A percentile compares a stretch with the other conserved stretches of the same genome.
Conservation (phyloP, 306 rosid genomes). For the Vicia faba region DNA sequence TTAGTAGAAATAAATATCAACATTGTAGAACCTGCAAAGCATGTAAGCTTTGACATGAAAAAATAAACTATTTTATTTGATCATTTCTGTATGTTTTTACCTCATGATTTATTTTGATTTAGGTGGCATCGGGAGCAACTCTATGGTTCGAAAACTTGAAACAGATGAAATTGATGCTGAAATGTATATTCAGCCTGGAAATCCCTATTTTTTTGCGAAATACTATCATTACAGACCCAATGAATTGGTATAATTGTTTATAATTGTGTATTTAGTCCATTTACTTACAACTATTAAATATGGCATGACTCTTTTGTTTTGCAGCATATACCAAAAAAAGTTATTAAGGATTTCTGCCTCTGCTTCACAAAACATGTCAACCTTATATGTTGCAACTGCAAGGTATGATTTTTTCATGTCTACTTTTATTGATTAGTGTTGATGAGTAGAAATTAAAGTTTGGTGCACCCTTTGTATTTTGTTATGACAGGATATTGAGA, state of each 20-base stretch:
- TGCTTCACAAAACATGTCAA: constrained; percentile 3
- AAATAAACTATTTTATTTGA: background rate
- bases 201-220: constrained; percentile 26
- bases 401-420: constrained; percentile 17
- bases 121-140: background rate
- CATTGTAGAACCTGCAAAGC: background rate
- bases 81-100: background rate
- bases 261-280: constrained; percentile 2
- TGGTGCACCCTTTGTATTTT: background rate
- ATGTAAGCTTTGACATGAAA: constrained; percentile 22
- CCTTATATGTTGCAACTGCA: constrained; percentile 30
- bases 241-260: constrained; percentile 37
- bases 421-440: background rate
- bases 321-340: constrained; percentile 29
- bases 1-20: background rate
- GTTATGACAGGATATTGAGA: constrained; percentile 19
- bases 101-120: constrained; percentile 23
- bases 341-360: constrained; percentile 10
- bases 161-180: constrained; percentile 2
- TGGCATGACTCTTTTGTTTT: background rate
- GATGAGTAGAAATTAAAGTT: background rate
- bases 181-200: constrained; percentile 23
- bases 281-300: too few species aligned
- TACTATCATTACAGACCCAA: background rate
- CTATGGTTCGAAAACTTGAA: background rate